These are phyloP conservation scores for Spathaspora passalidarum DNA, from an alignment of 805 yeast genomes.

Conservation along the genomic window DNA sequence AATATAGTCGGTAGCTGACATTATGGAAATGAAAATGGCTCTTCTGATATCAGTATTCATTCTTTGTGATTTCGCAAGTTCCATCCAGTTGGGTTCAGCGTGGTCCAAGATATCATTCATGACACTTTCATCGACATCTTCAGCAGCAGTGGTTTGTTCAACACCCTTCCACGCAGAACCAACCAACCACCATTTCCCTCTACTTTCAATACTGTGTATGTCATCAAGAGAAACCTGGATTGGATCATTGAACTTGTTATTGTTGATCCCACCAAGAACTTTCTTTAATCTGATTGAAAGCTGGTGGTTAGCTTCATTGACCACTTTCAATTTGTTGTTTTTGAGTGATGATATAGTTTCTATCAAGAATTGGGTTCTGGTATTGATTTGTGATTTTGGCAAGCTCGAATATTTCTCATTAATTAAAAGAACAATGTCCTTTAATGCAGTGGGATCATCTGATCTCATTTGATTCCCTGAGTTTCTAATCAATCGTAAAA, in stretches of 20 bases:
- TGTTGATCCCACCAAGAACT: conserved; percentile 51
- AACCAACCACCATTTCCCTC: conserved; percentile 98
- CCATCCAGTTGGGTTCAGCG: conserved; percentile 84
- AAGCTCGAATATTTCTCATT: conserved; percentile 45
- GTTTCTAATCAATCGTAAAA: conserved; percentile 66
- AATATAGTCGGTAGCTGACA: conserved; percentile 91
- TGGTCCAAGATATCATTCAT: conserved; percentile 62
- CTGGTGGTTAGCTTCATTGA: conserved; percentile 51
- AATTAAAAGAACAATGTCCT: conserved; percentile 65
- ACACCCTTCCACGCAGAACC: conserved; percentile 97
- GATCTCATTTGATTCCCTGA: conserved; percentile 83
- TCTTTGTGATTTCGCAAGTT: conserved; percentile 78
- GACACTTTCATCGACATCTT: conserved; percentile 35
- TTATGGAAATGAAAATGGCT: conserved; percentile 88
- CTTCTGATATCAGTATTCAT: conserved; percentile 96
- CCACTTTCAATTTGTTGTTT: conserved; percentile 69
- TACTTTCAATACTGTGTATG: conserved; percentile 67
- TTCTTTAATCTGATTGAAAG: conserved; percentile 61
- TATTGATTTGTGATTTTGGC: conserved; percentile 34
- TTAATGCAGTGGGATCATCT: conserved; percentile 85
- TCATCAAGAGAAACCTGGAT: conserved; percentile 82
- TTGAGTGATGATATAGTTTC: conserved; percentile 85
- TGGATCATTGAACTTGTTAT: conserved; percentile 60
- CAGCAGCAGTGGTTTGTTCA: conserved; percentile 14
- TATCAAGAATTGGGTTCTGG: conserved; percentile 78